Evolutionary conservation across 2,329 filamentous ascomycete genomes (phyloP), one percentile per base, ranked within the genome.

Genomic region (Curvularia spicifera): DNA sequence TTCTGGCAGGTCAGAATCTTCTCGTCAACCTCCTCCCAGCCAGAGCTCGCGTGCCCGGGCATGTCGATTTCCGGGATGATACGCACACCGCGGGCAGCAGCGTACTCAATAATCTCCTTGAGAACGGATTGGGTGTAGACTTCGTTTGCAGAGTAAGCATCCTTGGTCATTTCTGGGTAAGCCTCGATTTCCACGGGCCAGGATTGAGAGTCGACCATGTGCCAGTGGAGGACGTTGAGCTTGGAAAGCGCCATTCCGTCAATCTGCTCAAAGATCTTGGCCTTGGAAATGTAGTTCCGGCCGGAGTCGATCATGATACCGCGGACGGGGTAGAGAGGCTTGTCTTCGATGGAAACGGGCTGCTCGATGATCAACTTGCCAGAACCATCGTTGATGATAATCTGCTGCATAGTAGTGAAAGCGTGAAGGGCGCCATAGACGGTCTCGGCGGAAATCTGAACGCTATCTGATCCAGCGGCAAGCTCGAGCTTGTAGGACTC

Each of bases 21-120:
- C 24, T 83, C 78, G 58, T 87, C 83, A 6, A 87, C 77, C 59
- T 84, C 83, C 53, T 82, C 78, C 83, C 83, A 86, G 29, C 84
- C 84, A 0, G 83, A 80, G 29, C 79, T 77, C 5, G 83, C 81
- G 68, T 87, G 85, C 46, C 84, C 83, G 6, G 85, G 85, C 83
- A 87, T 87, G 69, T 87, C 85, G 42, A 87, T 81, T 65, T 87
- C 85, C n/a, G 85, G 83, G 33, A 87, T 78, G 54, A 87, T 78
- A 53, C 85, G 83, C n/a, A 87, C 79, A 55, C 82, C 85, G 18
- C 84, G 84, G 33, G 81, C 80, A 37, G 81, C 77, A 15, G 81
- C 83, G 61, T 85, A 85, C 12, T 70, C 67, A 50, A 85, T 78
- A 49, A 85, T 71, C 2, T 73, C 72, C 18, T 71, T 76, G 45